Conservation (phyloP, 495 filamentous ascomycete genomes). For the Xylaria grammica region DNA sequence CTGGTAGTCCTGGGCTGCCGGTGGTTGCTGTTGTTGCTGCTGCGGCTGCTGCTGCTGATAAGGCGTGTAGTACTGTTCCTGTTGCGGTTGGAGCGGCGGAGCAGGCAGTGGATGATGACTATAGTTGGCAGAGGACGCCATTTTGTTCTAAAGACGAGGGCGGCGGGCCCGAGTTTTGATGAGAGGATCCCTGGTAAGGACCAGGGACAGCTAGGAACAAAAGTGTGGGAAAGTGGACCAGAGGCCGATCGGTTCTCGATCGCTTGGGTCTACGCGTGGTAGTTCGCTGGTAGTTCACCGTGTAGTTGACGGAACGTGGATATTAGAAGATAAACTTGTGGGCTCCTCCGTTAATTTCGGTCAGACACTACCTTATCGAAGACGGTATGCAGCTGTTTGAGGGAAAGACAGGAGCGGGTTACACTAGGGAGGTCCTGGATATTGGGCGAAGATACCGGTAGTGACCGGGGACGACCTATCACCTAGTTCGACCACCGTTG, state of each 20-base stretch:
- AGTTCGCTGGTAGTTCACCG: not conserved
- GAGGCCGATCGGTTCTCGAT: constrained; percentile 21
- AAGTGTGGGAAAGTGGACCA: constrained; percentile 34
- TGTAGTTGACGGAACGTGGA: constrained; percentile 11
- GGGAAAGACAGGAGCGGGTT: constrained; percentile 20
- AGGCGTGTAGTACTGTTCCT: constrained; percentile 32
- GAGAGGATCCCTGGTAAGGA: constrained; percentile 32
- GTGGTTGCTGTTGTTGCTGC: constrained; percentile 27
- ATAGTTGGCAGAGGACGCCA: constrained; percentile 38
- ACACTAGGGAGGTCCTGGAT: constrained; percentile 8
- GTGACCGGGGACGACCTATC: constrained; percentile 14
- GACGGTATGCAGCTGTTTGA: constrained; percentile 9
- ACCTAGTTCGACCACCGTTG: constrained; percentile 15
- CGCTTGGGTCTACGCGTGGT: not conserved
- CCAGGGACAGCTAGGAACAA: constrained; percentile 22
- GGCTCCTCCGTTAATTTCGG: constrained; percentile 18
- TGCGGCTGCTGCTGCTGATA: constrained; percentile 33
- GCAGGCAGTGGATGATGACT: constrained; percentile 35
- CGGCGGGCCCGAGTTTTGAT: constrained; percentile 21
- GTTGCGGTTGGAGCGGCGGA: constrained; percentile 35
- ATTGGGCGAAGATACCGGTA: constrained; percentile 12
- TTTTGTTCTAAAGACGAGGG: constrained; percentile 30
- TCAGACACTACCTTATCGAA: constrained; percentile 18
- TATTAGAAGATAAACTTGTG: constrained; percentile 10
- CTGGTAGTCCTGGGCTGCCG: constrained; percentile 19